phyloP scores from a whole-genome alignment of 2,329 filamentous ascomycete genomes.

The Cytospora piceicola region DNA sequence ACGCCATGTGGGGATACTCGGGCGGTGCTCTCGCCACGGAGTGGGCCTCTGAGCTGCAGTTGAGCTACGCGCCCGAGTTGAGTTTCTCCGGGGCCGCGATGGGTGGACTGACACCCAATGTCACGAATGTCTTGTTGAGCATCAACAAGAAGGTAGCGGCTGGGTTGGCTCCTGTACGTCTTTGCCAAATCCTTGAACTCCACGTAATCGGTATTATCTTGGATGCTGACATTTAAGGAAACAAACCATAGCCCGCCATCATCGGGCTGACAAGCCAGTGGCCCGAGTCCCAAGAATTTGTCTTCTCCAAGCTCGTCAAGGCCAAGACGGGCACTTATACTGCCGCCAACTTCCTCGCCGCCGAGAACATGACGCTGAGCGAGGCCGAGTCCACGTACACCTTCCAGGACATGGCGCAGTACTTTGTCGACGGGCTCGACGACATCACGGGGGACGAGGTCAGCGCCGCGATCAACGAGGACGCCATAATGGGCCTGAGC shows the following conservation, averaged over 20 bases:
- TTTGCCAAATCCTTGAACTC: neutral
- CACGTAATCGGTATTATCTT: neutral
- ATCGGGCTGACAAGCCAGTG: slow-evolving; percentile 42
- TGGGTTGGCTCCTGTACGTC: slow-evolving; percentile 37
- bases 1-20: slow-evolving; percentile 58
- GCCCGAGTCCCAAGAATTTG: slow-evolving; percentile 36
- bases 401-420: slow-evolving; percentile 43
- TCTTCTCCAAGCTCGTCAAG: slow-evolving; percentile 38
- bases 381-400: slow-evolving; percentile 39
- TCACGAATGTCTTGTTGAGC: slow-evolving; percentile 41
- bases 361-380: slow-evolving; percentile 36
- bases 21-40: slow-evolving; percentile 55
- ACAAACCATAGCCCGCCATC: slow-evolving; percentile 19
- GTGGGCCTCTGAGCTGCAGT: slow-evolving; percentile 54
- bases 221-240: neutral
- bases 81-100: slow-evolving; percentile 49
- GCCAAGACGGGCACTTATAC: slow-evolving; percentile 39
- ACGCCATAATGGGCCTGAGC: slow-evolving; percentile 40
- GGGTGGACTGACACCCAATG: slow-evolving; percentile 50
- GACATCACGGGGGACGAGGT: slow-evolving; percentile 36
- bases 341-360: slow-evolving; percentile 40
- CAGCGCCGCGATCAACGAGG: slow-evolving; percentile 35
- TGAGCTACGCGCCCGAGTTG: slow-evolving; percentile 53
- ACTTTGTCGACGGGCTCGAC: slow-evolving; percentile 45
- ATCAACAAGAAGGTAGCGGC: slow-evolving; percentile 40